phyloP scores from a whole-genome alignment of 2,329 filamentous ascomycete genomes.

The Venturia effusa region DNA sequence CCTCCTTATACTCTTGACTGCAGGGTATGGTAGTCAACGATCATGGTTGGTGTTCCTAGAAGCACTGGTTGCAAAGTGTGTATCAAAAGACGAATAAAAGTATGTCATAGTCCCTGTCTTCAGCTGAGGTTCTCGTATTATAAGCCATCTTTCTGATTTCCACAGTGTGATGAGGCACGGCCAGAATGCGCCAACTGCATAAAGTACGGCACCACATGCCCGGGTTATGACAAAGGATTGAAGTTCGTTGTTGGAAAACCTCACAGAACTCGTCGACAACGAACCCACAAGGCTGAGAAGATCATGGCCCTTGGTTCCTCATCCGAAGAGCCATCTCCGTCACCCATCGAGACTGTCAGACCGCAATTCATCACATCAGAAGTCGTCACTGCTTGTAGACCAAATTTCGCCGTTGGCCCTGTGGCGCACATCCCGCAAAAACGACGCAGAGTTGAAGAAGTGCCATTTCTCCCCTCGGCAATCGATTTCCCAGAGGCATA shows the following conservation, averaged over 20 bases:
- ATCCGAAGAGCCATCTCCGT: neutral
- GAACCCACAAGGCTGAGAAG: neutral
- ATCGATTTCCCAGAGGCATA: neutral
- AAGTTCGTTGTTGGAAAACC: constrained; percentile 8
- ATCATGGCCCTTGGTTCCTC: neutral
- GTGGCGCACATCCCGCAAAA: neutral
- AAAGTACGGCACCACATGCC: constrained; percentile 7
- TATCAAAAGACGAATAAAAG: constrained; percentile 9
- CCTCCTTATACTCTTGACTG: neutral
- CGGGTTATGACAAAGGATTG: constrained; percentile 4
- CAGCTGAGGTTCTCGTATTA: no score
- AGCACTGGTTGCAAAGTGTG: constrained; percentile 7
- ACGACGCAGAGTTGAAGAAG: neutral
- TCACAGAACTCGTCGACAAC: constrained; percentile 8
- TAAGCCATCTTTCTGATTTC: neutral
- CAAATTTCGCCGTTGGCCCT: neutral
- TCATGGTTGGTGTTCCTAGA: constrained; percentile 9
- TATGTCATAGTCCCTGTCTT: neutral
- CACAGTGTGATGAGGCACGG: constrained; percentile 5
- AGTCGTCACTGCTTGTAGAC: neutral
- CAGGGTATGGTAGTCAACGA: neutral
- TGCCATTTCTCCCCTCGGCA: neutral
- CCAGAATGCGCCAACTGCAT: constrained; percentile 6
- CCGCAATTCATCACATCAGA: neutral
- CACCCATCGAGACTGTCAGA: neutral